Conservation (phyloP, 1,284 basidiomycete species). For the Limonomyces culmigenus region DNA sequence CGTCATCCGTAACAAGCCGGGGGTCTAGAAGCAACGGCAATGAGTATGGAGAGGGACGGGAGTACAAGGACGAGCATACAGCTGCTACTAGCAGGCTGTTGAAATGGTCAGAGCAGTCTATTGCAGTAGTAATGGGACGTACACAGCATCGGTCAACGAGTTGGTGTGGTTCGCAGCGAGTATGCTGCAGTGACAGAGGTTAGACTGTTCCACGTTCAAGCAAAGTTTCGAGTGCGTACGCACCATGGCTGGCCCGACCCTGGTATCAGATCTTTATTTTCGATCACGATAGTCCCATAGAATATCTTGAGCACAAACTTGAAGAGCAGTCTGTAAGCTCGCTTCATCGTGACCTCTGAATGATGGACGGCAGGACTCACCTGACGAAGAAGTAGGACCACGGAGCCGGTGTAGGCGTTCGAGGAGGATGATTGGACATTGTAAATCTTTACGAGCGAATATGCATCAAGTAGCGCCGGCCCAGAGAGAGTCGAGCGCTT, state of each 20-base stretch:
- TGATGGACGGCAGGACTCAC: constrained; percentile 32
- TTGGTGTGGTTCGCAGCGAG: constrained; percentile 75
- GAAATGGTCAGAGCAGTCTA: too few species aligned
- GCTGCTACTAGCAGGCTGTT: too few species aligned
- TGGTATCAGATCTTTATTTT: constrained; percentile 57
- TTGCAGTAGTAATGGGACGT: too few species aligned
- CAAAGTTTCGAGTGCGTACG: constrained; percentile 11
- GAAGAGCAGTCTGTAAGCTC: constrained; percentile 43
- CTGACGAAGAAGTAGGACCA: constrained; percentile 56
- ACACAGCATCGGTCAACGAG: constrained; percentile 74
- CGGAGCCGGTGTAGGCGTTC: constrained; percentile 31
- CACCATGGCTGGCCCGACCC: constrained; percentile 58
- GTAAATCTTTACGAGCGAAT: too few species aligned
- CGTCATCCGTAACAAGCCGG: constrained; percentile 68
- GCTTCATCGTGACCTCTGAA: not conserved
- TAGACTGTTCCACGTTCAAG: constrained; percentile 20
- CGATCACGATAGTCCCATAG: constrained; percentile 77
- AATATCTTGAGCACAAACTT: constrained; percentile 74
- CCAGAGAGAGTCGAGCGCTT: too few species aligned
- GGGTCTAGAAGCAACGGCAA: constrained; percentile 20
- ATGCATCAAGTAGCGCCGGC: too few species aligned
- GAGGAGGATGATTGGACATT: too few species aligned
- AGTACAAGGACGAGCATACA: too few species aligned
- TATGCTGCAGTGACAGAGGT: constrained; percentile 34
- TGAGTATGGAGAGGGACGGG: not conserved